These are phyloP conservation scores for Afroboletus lepidellus DNA, from an alignment of 1,284 basidiomycete species.

Conservation along the genomic window DNA sequence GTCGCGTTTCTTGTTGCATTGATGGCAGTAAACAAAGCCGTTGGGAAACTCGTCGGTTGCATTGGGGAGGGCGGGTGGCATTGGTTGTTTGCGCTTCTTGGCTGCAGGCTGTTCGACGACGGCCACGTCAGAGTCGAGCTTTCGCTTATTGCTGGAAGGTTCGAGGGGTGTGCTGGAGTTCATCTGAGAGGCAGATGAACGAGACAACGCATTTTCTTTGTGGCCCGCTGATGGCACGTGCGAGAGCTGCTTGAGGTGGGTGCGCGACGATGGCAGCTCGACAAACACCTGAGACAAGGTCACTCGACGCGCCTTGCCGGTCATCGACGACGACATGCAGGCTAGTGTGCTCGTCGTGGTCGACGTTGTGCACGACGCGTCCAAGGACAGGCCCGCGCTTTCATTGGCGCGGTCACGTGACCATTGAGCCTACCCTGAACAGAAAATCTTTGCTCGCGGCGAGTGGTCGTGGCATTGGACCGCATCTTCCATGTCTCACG, in stretches of 20 bases:
- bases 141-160: constrained; percentile 42
- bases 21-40: constrained; percentile 59
- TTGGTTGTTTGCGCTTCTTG: constrained; percentile 37
- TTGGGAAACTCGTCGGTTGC: constrained; percentile 35
- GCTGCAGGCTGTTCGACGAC: constrained; percentile 16
- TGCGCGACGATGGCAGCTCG: constrained; percentile 49
- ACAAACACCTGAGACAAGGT: constrained; percentile 51
- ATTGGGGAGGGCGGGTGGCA: constrained; percentile 9
- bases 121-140: constrained; percentile 26
- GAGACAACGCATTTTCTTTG: constrained; percentile 60
- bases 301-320: constrained; percentile 28
- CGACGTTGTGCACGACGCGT: constrained; percentile 27
- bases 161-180: constrained; percentile 27
- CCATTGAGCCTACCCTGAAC: constrained; percentile 27
- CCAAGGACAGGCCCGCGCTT: constrained; percentile 6
- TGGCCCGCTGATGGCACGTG: constrained; percentile 37
- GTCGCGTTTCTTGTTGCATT: constrained; percentile 63
- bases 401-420: constrained; percentile 34
- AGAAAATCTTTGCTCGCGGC: constrained; percentile 23
- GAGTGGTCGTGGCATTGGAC: too few relatives aligned
- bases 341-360: constrained; percentile 16
- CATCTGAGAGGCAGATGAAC: constrained; percentile 35
- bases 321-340: constrained; percentile 17
- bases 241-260: constrained; percentile 24
- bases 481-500: constrained; percentile 62